These are phyloP conservation scores for Rosa hybrid DNA, from an alignment of 331 rosid genomes.

Conservation along the genomic window DNA sequence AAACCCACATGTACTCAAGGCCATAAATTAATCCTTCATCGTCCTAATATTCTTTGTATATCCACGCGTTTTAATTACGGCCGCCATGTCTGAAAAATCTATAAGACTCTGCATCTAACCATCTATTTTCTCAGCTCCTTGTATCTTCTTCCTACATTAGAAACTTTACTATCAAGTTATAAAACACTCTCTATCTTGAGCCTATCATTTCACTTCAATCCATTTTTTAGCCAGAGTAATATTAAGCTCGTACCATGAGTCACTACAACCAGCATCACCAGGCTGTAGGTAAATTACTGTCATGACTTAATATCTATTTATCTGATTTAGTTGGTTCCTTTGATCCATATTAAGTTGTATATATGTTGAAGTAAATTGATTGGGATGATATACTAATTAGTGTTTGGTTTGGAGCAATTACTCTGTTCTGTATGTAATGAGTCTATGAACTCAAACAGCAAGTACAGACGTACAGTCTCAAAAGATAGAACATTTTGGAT, in stretches of 20 bases:
- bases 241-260: conserved; percentile 9
- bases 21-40: neutral
- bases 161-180: neutral
- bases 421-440: neutral
- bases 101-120: neutral
- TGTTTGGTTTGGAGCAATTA: neutral
- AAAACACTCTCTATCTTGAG: neutral
- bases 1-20: neutral
- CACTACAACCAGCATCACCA: conserved; percentile 14
- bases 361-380: neutral
- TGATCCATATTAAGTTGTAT: neutral
- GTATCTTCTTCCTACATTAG: neutral
- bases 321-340: neutral
- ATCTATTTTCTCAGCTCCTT: neutral
- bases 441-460: neutral
- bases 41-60: neutral
- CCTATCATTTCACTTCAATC: conserved; percentile 1
- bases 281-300: conserved; percentile 4
- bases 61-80: neutral
- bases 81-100: conserved; percentile 13
- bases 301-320: neutral
- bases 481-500: neutral
- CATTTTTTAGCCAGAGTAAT: neutral
- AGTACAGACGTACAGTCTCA: no score
- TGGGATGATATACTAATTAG: neutral